Base-by-base conservation (phyloP, 202 grass and related monocot genomes). In the Panicum hallii region DNA sequence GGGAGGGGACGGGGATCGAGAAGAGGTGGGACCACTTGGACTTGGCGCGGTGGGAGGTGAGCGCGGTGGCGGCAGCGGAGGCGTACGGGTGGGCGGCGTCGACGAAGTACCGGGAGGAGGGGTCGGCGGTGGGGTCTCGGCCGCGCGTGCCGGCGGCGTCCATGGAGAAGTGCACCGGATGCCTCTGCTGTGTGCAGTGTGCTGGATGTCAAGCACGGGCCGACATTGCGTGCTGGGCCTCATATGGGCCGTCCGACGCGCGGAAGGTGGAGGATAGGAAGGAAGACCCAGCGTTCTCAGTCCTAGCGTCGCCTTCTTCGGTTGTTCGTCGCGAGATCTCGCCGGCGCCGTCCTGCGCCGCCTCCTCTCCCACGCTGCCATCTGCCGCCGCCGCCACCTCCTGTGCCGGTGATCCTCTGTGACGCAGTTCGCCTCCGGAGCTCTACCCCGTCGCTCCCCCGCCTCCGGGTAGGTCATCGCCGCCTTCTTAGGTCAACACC, bases 31-130 rank as follows among this genome's bases (percentile, higher is more conserved):
- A 82, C 87, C 91, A 90, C 63, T 88, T 86, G 60, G 86, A 83
- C 78, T 82, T 90, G 79, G 84, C 63, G 19, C 91, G 88, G 78
- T 87, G 85, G 36, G 86, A 76, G 40, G 61, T 86, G n/a, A 93
- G 85, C 56, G 77, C 43, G 50, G 88, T 76, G 23, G 86, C 70
- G 9, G 85, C 85, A 13, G 84, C 67, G 19, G 81, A 52, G 38
- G 86, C 85, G 67, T 87, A 77, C 14, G 77, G 73, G 50, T 64
- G 82, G 23, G 54, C 30, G 12, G 53, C 7, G 61, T 60, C 70
- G 60, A 90, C 30, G 72, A 79, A 77, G 78, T 30, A 79, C 14
- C 16, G 47, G 66, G 67, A 69, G 17, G 88, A 58, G 1, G 67
- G 28, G 72, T 84, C 40, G 58, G 54, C 36, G 5, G 86, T 71